These are phyloP conservation scores for Penicillium samsonianum DNA, from an alignment of 495 filamentous ascomycete species.

Conservation along the genomic window DNA sequence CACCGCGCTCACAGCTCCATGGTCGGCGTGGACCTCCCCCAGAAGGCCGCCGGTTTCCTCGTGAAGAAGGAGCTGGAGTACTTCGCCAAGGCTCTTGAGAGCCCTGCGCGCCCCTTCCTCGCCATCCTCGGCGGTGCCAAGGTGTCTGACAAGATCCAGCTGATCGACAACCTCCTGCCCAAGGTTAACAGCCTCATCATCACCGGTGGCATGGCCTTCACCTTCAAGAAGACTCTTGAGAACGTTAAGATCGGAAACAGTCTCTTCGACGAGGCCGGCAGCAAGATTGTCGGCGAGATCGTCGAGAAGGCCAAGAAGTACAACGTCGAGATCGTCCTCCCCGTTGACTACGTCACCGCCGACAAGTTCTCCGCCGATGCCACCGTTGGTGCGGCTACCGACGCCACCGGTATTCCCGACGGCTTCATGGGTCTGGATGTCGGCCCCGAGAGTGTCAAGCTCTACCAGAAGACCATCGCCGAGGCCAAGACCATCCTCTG, in stretches of 20 bases:
- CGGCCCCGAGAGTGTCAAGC: conserved; percentile 80
- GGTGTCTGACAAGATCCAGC: conserved; percentile 98
- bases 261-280: conserved; percentile 91
- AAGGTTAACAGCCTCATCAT: conserved; percentile 97
- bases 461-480: conserved; percentile 81
- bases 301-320: conserved; percentile 96
- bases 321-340: conserved; percentile 90
- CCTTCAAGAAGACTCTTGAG: conserved; percentile 98
- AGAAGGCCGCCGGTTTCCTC: conserved; percentile 95
- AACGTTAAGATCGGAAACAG: conserved; percentile 85
- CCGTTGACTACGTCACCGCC: conserved; percentile 92
- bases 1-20: conserved; percentile 98
- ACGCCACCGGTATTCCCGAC: conserved; percentile 87
- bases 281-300: conserved; percentile 86
- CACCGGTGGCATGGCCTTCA: conserved; percentile 99
- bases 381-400: conserved; percentile 76
- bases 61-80: conserved; percentile 99
- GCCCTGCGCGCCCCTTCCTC: conserved; percentile 91
- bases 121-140: conserved; percentile 98
- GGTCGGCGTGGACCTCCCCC: conserved; percentile 93
- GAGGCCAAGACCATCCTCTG: conserved; percentile 96
- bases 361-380: conserved; percentile 93
- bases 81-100: conserved; percentile 96
- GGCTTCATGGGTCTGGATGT: conserved; percentile 98
- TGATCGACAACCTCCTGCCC: conserved; percentile 96